phyloP scores from a whole-genome alignment of 2,329 filamentous ascomycete species.

The Calonectria pseudoreteaudii region DNA sequence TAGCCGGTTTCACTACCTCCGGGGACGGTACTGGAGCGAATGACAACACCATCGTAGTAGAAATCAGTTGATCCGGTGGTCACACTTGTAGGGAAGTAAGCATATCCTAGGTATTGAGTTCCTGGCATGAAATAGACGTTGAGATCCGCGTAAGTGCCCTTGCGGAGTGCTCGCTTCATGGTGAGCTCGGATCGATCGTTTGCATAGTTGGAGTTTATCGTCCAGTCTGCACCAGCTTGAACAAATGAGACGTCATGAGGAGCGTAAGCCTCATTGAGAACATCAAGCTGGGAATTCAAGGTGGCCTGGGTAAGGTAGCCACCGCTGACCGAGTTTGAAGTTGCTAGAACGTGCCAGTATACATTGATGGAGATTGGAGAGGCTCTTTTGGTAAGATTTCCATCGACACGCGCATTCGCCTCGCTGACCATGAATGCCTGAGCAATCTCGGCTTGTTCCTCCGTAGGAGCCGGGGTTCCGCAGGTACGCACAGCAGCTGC shows the following conservation, averaged over 20 bases:
- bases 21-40: conserved; percentile 52
- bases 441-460: conserved; percentile 15
- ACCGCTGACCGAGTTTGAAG: conserved; percentile 31
- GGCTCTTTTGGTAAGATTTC: neutral
- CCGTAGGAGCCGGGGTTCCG: conserved; percentile 11
- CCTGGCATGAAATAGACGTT: conserved; percentile 50
- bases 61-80: conserved; percentile 38
- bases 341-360: conserved; percentile 41
- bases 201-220: conserved; percentile 61
- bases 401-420: neutral
- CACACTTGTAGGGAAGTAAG: conserved; percentile 55
- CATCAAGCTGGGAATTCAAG: conserved; percentile 52
- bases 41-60: conserved; percentile 54
- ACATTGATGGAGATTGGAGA: conserved; percentile 35
- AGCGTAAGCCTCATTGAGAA: conserved; percentile 58
- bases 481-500: conserved; percentile 7
- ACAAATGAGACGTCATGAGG: conserved; percentile 58
- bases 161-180: conserved; percentile 60
- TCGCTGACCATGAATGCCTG: conserved; percentile 15
- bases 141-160: conserved; percentile 56
- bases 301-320: conserved; percentile 33
- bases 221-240: conserved; percentile 56
- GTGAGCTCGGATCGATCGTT: conserved; percentile 51
- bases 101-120: conserved; percentile 51
- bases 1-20: conserved; percentile 50